Evolutionary conservation across 1,139 yeast species (phyloP).

Genomic region (Candida pseudoviswanathii): DNA sequence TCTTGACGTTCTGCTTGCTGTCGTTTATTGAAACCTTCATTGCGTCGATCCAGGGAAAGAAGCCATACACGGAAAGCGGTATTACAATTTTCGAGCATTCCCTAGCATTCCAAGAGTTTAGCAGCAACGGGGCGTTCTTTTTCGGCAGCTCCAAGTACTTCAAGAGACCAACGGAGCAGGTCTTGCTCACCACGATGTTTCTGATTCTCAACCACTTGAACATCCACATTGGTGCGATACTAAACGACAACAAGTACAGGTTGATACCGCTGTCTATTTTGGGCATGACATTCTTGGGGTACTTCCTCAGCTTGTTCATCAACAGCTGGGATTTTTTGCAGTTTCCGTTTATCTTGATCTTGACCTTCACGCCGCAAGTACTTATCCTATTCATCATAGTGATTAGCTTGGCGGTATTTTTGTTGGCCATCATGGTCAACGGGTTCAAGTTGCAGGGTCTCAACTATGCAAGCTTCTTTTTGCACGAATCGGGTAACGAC

Average conservation of each 20-base stretch:
- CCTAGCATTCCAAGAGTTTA: conserved; percentile 70
- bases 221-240: conserved; percentile 59
- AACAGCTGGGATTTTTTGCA: conserved; percentile 35
- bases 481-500: conserved; percentile 29
- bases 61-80: conserved; percentile 68
- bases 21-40: conserved; percentile 72
- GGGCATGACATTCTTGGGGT: conserved; percentile 52
- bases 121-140: conserved; percentile 40
- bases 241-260: conserved; percentile 54
- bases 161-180: conserved; percentile 53
- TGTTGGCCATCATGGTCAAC: conserved; percentile 60
- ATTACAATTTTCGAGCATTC: conserved; percentile 75
- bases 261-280: conserved; percentile 62
- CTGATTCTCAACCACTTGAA: conserved; percentile 57
- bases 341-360: conserved; percentile 57
- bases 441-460: conserved; percentile 50
- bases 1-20: conserved; percentile 60
- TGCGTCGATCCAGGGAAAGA: conserved; percentile 58
- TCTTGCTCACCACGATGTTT: conserved; percentile 52
- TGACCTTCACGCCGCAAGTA: conserved; percentile 66
- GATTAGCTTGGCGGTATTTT: conserved; percentile 53
- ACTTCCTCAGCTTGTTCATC: conserved; percentile 40
- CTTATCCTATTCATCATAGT: conserved; percentile 51
- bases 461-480: conserved; percentile 50
- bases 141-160: conserved; percentile 24